Evolutionary conservation across 768 basidiomycete genomes (phyloP), one percentile per base, ranked within the genome.

Genomic region (Russula emetica): DNA sequence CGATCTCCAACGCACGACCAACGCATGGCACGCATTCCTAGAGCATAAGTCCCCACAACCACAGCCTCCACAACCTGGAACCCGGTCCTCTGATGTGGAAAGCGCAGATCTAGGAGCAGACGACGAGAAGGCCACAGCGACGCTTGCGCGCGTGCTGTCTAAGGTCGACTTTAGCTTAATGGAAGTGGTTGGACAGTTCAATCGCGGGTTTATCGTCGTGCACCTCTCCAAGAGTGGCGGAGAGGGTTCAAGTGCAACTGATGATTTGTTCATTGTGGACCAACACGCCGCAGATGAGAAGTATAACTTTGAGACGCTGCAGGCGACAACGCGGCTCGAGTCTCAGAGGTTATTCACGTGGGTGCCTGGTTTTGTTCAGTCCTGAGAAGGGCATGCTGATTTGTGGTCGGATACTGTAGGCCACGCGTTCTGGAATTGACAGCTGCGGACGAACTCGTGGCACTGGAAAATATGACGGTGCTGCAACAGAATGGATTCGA

Each of bases 281-380:
- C 96, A 98, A 72, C 96, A 98, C 74, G 96, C 96, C 5, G 87
- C 92, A 6, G 97, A 99, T 74, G 97, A 98, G 75, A 98, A 98
- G 77, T 98, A 92, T 76, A 98, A 98, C 72, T 98, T 98, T 72
- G 97, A 98, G 78, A 90, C 84, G 1, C 76, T 98, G 62, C 96
- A 98, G 74, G 80, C 83, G 67, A 93, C 86, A n/a, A 98, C 95
- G 13, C 82, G 81, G 57, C 94, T 99, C 62, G 83, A 90, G 68
- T 91, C 90, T 2, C 96, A 98, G 70, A 85, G 78, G 64, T 78
- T 98, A 5, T 83, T 96, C 72, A 81, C 82, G 95, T 95, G 68
- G 60, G 84, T 76, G 5, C 5, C 14, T 20, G 22, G 22, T 14
- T 53, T 22, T n/a, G 9, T 47, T 22, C 10, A 22, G 11, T 11